These are phyloP conservation scores for Cryptosporidium canis DNA, from an alignment of 169 alveolate species.

Conservation along the genomic window DNA sequence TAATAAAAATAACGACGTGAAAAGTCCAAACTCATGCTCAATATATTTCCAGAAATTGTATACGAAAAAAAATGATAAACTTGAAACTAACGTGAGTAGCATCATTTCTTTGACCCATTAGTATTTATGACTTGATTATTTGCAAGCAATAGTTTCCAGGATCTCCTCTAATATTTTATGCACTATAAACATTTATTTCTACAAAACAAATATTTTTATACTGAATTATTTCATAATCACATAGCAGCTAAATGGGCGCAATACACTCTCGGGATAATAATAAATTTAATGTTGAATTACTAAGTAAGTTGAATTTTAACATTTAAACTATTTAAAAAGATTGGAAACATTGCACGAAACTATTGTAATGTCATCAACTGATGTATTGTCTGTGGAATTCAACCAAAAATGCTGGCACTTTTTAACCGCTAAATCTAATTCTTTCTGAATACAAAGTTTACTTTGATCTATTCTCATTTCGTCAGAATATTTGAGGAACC, in stretches of 20 bases:
- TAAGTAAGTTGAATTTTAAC: background rate
- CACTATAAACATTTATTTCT: background rate
- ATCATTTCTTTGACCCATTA: background rate
- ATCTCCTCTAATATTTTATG: background rate
- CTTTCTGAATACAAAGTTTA: conserved; percentile 29
- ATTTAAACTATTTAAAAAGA: background rate
- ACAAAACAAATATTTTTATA: background rate
- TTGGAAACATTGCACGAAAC: conserved; percentile 12
- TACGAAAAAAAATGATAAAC: background rate
- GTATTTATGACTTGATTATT: background rate
- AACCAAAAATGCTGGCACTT: conserved; percentile 57
- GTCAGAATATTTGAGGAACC: conserved; percentile 24
- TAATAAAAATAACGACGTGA: background rate
- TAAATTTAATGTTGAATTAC: background rate
- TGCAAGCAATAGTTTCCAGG: background rate
- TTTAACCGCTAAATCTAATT: conserved; percentile 27
- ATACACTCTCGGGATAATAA: background rate
- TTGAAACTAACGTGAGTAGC: background rate
- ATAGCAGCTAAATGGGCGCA: conserved; percentile 14
- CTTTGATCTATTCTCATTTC: background rate
- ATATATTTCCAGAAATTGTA: conserved; percentile 43
- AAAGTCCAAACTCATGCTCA: conserved; percentile 29
- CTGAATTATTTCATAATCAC: background rate
- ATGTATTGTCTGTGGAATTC: conserved; percentile 27
- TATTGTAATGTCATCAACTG: conserved; percentile 66